A percentile compares a stretch with the other conserved stretches of the same genome.
Conservation (phyloP, 2,329 filamentous ascomycete species). For the Colletotrichum sp. region DNA sequence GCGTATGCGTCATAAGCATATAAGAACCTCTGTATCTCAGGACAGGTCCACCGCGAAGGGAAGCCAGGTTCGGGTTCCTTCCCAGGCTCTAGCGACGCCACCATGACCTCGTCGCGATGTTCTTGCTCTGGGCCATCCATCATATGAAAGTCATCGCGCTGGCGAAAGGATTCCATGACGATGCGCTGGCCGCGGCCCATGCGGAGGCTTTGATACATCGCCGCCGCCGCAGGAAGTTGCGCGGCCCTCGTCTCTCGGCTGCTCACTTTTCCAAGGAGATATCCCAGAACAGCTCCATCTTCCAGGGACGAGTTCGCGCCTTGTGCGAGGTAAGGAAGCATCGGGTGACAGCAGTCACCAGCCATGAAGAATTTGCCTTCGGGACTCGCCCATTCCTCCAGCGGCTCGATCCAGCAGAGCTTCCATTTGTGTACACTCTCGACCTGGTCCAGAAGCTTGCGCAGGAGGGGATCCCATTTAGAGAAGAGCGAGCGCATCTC, state of each 20-base stretch:
- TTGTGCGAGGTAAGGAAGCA: slow-evolving; percentile 54
- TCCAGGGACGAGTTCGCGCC: slow-evolving; percentile 34
- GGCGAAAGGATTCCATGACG: slow-evolving; percentile 22
- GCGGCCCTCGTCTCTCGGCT: not conserved
- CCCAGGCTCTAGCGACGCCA: not conserved
- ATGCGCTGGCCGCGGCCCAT: slow-evolving; percentile 19
- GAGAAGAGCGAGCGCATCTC: slow-evolving; percentile 39
- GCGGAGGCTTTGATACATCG: slow-evolving; percentile 22
- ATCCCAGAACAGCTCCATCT: slow-evolving; percentile 22
- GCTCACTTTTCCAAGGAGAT: slow-evolving; percentile 15
- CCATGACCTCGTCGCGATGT: slow-evolving; percentile 19
- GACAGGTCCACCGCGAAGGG: slow-evolving; percentile 24
- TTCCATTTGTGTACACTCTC: slow-evolving; percentile 51
- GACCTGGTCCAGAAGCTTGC: slow-evolving; percentile 36
- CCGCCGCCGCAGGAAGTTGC: slow-evolving; percentile 13
- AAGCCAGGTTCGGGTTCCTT: slow-evolving; percentile 12
- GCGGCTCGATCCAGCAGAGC: slow-evolving; percentile 44
- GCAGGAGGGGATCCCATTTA: slow-evolving; percentile 39
- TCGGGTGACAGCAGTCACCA: slow-evolving; percentile 51
- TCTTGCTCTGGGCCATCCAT: slow-evolving; percentile 19
- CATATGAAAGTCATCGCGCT: slow-evolving; percentile 23
- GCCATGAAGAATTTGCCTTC: slow-evolving; percentile 44
- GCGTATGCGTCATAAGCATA: slow-evolving; percentile 23
- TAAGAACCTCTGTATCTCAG: slow-evolving; percentile 17
- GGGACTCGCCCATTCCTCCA: slow-evolving; percentile 45